Evolutionary conservation across 2,329 filamentous ascomycete genomes (phyloP).

Genomic region (Stagonosporopsis vannaccii): DNA sequence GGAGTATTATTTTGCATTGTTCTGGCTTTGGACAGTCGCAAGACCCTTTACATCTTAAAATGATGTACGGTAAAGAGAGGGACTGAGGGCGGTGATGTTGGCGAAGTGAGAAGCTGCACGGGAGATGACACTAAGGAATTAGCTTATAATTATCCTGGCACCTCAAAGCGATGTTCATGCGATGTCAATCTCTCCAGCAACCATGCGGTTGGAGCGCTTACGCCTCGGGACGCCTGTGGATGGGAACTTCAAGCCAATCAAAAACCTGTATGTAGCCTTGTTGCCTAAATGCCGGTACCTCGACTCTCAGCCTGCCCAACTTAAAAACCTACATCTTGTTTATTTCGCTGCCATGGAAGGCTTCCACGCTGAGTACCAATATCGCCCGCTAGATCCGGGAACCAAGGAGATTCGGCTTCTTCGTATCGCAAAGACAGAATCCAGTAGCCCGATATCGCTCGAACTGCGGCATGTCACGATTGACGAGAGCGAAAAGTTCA

Average conservation of each 20-base stretch:
- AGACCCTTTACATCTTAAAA: no score
- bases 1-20: no score
- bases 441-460: not conserved
- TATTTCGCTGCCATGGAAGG: not conserved
- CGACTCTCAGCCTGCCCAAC: not conserved
- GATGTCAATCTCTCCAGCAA: no score
- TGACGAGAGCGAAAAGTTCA: not conserved
- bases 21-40: no score
- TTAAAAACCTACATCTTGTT: not conserved
- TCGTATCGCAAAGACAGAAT: not conserved
- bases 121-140: no score
- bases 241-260: no score
- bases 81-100: no score
- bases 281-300: not conserved
- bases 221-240: not conserved
- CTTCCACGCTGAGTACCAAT: not conserved
- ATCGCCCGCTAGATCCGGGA: not conserved
- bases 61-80: no score
- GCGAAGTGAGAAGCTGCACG: no score
- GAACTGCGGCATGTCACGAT: not conserved
- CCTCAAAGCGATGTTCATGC: no score
- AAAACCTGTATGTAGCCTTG: not conserved
- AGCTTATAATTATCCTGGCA: no score
- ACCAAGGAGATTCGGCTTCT: not conserved
- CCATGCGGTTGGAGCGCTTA: not conserved